Evolutionary conservation across 495 filamentous ascomycete genomes (phyloP), one percentile per base, ranked within the genome.

Genomic region (Corynascus novoguineensis): DNA sequence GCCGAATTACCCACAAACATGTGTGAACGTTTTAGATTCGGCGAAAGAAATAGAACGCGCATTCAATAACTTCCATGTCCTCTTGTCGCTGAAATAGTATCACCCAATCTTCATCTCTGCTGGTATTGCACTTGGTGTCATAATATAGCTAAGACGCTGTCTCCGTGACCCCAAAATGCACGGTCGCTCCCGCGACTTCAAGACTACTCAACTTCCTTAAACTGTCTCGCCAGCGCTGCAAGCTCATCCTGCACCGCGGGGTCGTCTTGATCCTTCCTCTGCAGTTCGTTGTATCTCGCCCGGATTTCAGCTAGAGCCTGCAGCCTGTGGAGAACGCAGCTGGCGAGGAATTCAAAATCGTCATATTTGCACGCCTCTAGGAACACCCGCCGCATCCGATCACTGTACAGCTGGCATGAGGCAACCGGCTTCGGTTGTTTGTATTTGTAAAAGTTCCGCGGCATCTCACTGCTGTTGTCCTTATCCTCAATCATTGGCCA

Each of bases 391-490:
- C 87, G 77, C 84, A 91, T 91, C n/a, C 83, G 80, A 10, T 77
- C 70, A n/a, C 84, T 87, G 59, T 88, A 91, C 7, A 92, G 71
- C 69, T 89, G 86, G 62, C 89, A 93, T 19, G 77, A 78, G 0
- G 78, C 82, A 34, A 81, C 71, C 4, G 77, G 71, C 21, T 68
- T 69, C 5, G 66, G 67, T 52, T 78, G 72, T 27, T 75, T 72
- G 21, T 67, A 69, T 50, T 80, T 73, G 29, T 77, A 77, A 63
- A 90, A 84, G 56, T 78, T 75, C 1, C 74, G 69, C 0, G 86
- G 83, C 21, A 91, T 46, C 12, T 62, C 70, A 0, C 77, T 58
- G 27, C 32, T 70, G 31, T 73, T 73, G 25, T 74, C 67, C 2
- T 72, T 65, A 46, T 47, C 56, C 34, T 78, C 70, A 11, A 82